A percentile compares a stretch with the other conserved stretches of the same genome.
These are phyloP conservation scores for Phoenix roebelenii DNA, from an alignment of 176 grass and related monocot species.

Conservation along the genomic window DNA sequence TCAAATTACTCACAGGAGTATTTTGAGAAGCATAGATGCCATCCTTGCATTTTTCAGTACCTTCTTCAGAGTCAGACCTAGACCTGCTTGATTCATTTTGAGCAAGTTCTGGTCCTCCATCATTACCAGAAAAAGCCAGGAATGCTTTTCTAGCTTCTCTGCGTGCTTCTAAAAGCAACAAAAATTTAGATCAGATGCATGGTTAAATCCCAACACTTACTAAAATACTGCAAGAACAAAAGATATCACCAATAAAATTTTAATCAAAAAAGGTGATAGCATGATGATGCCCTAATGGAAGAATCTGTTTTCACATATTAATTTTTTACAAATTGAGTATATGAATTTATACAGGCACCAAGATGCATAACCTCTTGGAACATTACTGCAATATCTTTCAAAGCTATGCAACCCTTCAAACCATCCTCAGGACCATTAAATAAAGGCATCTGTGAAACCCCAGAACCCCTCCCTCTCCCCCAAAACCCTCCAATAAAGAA, in stretches of 20 bases:
- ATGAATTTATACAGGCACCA: too few relatives aligned
- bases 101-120: slow-evolving; percentile 26
- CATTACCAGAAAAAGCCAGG: slow-evolving; percentile 61
- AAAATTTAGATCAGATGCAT: slow-evolving; percentile 9
- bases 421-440: too few relatives aligned
- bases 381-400: too few relatives aligned
- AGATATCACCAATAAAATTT: background rate
- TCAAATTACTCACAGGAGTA: slow-evolving; percentile 54
- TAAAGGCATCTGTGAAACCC: too few relatives aligned
- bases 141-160: slow-evolving; percentile 93
- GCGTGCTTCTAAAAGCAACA: slow-evolving; percentile 50
- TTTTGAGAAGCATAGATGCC: slow-evolving; percentile 35
- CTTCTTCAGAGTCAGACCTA: slow-evolving; percentile 37
- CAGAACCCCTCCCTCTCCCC: too few relatives aligned
- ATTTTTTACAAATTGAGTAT: too few relatives aligned
- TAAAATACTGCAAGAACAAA: slow-evolving; percentile 4
- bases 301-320: too few relatives aligned
- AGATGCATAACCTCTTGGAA: too few relatives aligned
- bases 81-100: slow-evolving; percentile 28
- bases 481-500: too few relatives aligned
- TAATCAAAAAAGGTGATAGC: too few relatives aligned
- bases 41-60: slow-evolving; percentile 24
- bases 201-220: background rate
- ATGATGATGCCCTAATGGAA: too few relatives aligned
- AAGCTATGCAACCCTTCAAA: too few relatives aligned